A percentile compares a stretch with the other conserved stretches of the same genome.
Conservation (phyloP, 2,329 filamentous ascomycete genomes). For the Dactylellina leptospora region DNA sequence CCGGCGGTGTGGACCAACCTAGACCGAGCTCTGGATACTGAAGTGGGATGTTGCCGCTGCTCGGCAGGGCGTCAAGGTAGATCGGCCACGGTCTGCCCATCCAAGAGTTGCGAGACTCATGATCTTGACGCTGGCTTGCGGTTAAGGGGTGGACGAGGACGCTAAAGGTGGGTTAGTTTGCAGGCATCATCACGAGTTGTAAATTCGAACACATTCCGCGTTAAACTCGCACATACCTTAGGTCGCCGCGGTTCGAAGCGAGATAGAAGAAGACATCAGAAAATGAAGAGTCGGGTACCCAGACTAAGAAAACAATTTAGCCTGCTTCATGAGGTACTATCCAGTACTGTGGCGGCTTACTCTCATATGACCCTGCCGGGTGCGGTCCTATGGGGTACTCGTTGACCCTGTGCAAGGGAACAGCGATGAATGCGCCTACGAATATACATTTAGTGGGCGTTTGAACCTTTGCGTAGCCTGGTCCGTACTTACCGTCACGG, state of each 20-base stretch:
- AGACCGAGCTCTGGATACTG: constrained; percentile 59
- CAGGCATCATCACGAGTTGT: background rate
- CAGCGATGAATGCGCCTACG: constrained; percentile 59
- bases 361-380: constrained; percentile 60
- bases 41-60: constrained; percentile 57
- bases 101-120: constrained; percentile 59
- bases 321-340: background rate
- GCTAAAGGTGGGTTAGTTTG: no score
- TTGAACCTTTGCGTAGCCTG: no score
- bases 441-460: background rate
- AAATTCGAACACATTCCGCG: background rate
- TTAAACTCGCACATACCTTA: constrained; percentile 24
- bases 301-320: constrained; percentile 34
- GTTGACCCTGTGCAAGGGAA: constrained; percentile 59
- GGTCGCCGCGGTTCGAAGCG: constrained; percentile 58
- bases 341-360: constrained; percentile 52
- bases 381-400: constrained; percentile 59
- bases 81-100: constrained; percentile 60
- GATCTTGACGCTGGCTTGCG: constrained; percentile 58
- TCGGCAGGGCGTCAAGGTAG: constrained; percentile 58
- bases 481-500: constrained; percentile 58
- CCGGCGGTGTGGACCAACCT: constrained; percentile 33
- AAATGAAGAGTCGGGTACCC: constrained; percentile 60
- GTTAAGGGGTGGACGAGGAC: constrained; percentile 59
- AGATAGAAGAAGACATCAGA: constrained; percentile 60